Evolutionary conservation across 1,284 basidiomycete species (phyloP).

Genomic region (Polyporus tsugae): DNA sequence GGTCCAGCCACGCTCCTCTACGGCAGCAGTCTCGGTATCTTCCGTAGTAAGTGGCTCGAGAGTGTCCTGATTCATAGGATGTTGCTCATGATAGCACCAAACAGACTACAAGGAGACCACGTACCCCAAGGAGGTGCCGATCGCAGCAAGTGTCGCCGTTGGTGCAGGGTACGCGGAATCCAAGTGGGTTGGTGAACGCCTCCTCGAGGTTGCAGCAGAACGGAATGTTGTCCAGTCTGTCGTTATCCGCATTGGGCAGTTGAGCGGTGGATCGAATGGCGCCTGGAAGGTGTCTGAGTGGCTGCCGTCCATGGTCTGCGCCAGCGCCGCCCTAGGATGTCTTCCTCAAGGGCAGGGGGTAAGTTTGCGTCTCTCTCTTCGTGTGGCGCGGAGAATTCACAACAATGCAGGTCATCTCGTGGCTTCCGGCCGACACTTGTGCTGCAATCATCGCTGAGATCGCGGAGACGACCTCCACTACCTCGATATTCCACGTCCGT

Average conservation of each 20-base stretch:
- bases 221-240: neutral
- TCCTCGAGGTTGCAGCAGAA: neutral
- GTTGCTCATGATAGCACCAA: neutral
- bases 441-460: neutral
- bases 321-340: neutral
- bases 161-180: neutral
- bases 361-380: neutral
- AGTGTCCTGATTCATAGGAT: neutral
- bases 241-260: neutral
- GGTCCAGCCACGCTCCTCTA: neutral
- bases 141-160: neutral
- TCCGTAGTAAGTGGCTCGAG: neutral
- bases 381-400: neutral
- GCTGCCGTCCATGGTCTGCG: neutral
- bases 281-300: neutral
- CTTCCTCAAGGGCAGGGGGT: neutral
- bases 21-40: neutral
- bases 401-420: neutral
- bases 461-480: neutral
- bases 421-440: neutral
- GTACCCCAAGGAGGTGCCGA: neutral
- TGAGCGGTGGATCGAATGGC: neutral
- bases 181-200: neutral
- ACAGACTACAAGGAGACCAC: neutral
- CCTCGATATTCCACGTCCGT: slow-evolving; percentile 2